A percentile compares a stretch with the other conserved stretches of the same genome.
These are phyloP conservation scores for Mariannaea elegans DNA, from an alignment of 2,329 filamentous ascomycete genomes.

Conservation along the genomic window DNA sequence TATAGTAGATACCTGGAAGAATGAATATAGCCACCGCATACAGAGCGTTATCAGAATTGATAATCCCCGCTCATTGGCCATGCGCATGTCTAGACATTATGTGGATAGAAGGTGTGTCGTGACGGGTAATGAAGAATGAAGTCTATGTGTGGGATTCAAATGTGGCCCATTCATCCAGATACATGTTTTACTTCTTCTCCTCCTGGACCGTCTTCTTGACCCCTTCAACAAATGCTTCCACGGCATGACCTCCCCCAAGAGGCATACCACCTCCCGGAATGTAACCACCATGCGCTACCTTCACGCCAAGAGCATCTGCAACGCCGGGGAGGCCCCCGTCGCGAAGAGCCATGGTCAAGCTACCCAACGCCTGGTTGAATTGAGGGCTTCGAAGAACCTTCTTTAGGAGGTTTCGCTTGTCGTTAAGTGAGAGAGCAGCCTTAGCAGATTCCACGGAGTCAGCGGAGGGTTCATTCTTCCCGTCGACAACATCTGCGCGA, in stretches of 20 bases:
- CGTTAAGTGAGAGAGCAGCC: slow-evolving; percentile 73
- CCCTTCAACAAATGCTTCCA: slow-evolving; percentile 91
- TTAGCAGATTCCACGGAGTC: slow-evolving; percentile 78
- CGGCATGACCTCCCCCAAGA: slow-evolving; percentile 85
- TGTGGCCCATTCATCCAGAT: neutral
- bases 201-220: slow-evolving; percentile 82
- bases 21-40: no score
- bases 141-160: neutral
- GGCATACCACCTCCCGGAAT: slow-evolving; percentile 82
- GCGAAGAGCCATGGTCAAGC: slow-evolving; percentile 85
- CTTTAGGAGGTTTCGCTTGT: slow-evolving; percentile 84
- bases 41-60: no score
- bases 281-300: slow-evolving; percentile 85
- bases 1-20: no score
- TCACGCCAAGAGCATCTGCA: slow-evolving; percentile 83
- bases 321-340: slow-evolving; percentile 93
- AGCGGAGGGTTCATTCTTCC: slow-evolving; percentile 71
- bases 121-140: slow-evolving; percentile 5
- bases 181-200: slow-evolving; percentile 44
- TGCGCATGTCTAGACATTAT: slow-evolving; percentile 21
- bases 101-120: slow-evolving; percentile 17
- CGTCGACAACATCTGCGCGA: slow-evolving; percentile 60
- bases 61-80: neutral
- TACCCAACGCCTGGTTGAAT: slow-evolving; percentile 85
- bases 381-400: slow-evolving; percentile 90